Percentiles rank a stretch among this genome's conserved stretches.
These are phyloP conservation scores for Aspergillus panamensis DNA, from an alignment of 495 filamentous ascomycete genomes.

Conservation along the genomic window DNA sequence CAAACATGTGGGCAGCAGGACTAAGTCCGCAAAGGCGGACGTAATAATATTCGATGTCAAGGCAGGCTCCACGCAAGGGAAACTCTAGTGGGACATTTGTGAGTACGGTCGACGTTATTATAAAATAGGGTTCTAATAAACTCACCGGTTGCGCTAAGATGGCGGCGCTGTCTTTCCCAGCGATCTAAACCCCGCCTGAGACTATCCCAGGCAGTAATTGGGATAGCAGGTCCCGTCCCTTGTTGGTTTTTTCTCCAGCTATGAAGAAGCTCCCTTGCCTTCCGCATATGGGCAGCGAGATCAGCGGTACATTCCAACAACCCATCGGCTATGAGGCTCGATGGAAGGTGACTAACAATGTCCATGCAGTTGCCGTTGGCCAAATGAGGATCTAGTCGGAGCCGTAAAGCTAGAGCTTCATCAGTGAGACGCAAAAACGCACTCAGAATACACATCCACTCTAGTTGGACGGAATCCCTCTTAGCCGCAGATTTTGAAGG, in stretches of 20 bases:
- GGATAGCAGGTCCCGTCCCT: background rate
- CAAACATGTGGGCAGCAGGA: conserved; percentile 1
- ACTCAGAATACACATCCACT: background rate
- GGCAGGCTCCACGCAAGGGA: background rate
- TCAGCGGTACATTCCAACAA: background rate
- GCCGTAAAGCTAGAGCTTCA: background rate
- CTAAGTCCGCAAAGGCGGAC: conserved; percentile 1
- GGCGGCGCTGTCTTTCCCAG: background rate
- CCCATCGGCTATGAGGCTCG: background rate
- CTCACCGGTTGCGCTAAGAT: background rate
- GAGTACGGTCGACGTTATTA: background rate
- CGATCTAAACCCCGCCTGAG: background rate
- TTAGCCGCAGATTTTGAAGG: background rate
- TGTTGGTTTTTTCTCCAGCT: background rate
- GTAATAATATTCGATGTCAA: conserved; percentile 6
- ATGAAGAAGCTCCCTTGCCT: background rate
- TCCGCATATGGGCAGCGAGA: background rate
- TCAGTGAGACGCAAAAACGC: conserved; percentile 2
- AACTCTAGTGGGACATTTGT: background rate
- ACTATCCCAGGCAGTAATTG: background rate
- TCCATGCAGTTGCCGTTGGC: background rate
- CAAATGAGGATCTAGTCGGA: background rate
- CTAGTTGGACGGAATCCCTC: background rate
- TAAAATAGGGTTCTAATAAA: background rate
- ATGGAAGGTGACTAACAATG: background rate